Percentiles rank a stretch among this genome's conserved stretches.
Conservation (phyloP, 352 stramenopile genomes). For the Phytopythium boreale region DNA sequence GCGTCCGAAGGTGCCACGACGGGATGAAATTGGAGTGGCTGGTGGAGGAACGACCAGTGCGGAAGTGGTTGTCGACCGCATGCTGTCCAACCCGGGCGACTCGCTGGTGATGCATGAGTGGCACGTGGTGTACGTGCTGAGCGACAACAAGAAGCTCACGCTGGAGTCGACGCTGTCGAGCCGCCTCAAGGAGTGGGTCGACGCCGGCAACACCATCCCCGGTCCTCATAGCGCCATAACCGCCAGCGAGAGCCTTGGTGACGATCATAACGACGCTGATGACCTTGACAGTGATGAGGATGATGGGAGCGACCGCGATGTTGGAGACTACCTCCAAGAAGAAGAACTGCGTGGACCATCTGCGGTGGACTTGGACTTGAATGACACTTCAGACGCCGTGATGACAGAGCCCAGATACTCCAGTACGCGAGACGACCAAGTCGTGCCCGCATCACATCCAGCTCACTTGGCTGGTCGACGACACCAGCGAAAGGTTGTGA, state of each 20-base stretch:
- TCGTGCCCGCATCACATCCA: not conserved
- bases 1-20: conserved; percentile 8
- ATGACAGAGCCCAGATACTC: not conserved
- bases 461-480: not conserved
- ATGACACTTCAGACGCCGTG: not conserved
- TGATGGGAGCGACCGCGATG: not conserved
- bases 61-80: conserved; percentile 6
- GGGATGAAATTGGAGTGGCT: conserved; percentile 17
- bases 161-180: conserved; percentile 37
- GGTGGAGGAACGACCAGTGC: conserved; percentile 9
- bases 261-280: not conserved
- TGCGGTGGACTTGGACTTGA: not conserved
- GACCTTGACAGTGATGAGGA: not conserved
- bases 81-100: conserved; percentile 51
- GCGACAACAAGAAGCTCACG: conserved; percentile 60
- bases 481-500: conserved; percentile 27
- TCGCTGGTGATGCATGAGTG: conserved; percentile 34
- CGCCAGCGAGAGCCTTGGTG: not conserved
- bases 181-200: conserved; percentile 43
- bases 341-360: not conserved
- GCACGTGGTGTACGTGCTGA: conserved; percentile 67
- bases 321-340: not conserved
- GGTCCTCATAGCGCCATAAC: not conserved
- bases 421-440: not conserved
- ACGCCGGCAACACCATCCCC: conserved; percentile 34